Conservation (phyloP, 1,139 yeast genomes). For the Blastobotrys buckinghamii region DNA sequence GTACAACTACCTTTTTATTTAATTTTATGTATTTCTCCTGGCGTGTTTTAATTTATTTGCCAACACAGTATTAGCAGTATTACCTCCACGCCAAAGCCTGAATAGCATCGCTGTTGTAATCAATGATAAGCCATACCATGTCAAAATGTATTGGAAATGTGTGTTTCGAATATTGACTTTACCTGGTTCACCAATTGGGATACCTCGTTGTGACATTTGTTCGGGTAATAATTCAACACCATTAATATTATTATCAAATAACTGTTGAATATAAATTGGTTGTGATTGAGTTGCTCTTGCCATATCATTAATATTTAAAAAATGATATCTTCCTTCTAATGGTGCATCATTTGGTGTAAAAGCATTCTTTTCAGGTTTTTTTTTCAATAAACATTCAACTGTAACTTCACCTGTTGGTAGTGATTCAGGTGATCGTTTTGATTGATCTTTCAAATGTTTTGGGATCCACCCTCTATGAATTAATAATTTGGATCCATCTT, state of each 20-base stretch:
- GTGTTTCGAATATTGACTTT: slow-evolving; percentile 77
- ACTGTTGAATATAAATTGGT: slow-evolving; percentile 73
- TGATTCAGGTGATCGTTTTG: slow-evolving; percentile 46
- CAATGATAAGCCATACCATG: slow-evolving; percentile 88
- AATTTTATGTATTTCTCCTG: slow-evolving; percentile 3
- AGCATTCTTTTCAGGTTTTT: slow-evolving; percentile 61
- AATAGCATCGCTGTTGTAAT: slow-evolving; percentile 63
- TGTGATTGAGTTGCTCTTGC: slow-evolving; percentile 58
- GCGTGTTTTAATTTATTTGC: slow-evolving; percentile 15
- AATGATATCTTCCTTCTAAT: slow-evolving; percentile 49
- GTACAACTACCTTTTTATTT: not conserved
- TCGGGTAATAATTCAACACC: slow-evolving; percentile 28
- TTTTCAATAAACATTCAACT: slow-evolving; percentile 66
- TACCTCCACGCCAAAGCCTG: slow-evolving; percentile 39
- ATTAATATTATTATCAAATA: slow-evolving; percentile 29
- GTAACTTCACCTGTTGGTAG: slow-evolving; percentile 71
- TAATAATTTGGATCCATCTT: slow-evolving; percentile 64
- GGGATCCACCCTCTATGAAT: slow-evolving; percentile 92
- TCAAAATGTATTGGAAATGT: slow-evolving; percentile 84
- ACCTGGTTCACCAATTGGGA: slow-evolving; percentile 82
- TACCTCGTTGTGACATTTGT: slow-evolving; percentile 58
- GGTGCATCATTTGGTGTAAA: slow-evolving; percentile 77
- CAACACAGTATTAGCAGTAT: slow-evolving; percentile 12
- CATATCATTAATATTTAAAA: slow-evolving; percentile 80
- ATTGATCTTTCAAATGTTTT: slow-evolving; percentile 65